A percentile compares a stretch with the other conserved stretches of the same genome.
These are phyloP conservation scores for Candida sanyaensis DNA, from an alignment of 1,139 yeast genomes.

Conservation along the genomic window DNA sequence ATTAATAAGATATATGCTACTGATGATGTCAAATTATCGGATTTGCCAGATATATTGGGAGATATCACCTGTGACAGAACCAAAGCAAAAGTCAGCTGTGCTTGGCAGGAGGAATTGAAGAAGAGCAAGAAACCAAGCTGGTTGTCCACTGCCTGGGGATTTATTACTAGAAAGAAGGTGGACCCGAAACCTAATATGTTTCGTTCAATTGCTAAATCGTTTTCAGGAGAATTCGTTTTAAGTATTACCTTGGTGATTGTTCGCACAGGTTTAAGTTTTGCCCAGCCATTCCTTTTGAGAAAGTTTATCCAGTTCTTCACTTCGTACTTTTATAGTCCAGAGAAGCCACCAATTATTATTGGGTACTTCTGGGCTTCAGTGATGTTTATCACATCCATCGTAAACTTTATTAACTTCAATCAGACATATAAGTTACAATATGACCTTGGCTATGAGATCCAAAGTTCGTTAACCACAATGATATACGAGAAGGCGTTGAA, in stretches of 20 bases:
- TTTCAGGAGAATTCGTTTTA: constrained; percentile 8
- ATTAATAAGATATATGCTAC: constrained; percentile 23
- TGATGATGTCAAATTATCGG: constrained; percentile 22
- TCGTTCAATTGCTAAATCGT: constrained; percentile 11
- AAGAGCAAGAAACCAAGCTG: constrained; percentile 7
- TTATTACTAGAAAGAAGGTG: constrained; percentile 9
- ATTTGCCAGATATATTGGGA: constrained; percentile 21
- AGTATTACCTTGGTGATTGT: constrained; percentile 19
- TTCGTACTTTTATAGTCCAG: constrained; percentile 14
- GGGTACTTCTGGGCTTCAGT: constrained; percentile 32
- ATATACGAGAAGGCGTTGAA: constrained; percentile 36
- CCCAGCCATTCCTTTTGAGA: constrained; percentile 35
- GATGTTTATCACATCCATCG: constrained; percentile 27
- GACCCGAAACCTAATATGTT: constrained; percentile 14
- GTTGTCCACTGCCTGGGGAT: constrained; percentile 9
- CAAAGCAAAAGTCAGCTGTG: constrained; percentile 10
- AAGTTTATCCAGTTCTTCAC: constrained; percentile 30
- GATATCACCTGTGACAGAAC: constrained; percentile 14
- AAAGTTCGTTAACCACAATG: constrained; percentile 29
- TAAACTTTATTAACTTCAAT: constrained; percentile 28
- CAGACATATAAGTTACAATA: constrained; percentile 23
- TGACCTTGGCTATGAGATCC: constrained; percentile 19
- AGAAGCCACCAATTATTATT: constrained; percentile 25
- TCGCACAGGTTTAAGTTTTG: constrained; percentile 23
- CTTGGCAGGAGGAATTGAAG: constrained; percentile 12